Evolutionary conservation across 257 asterid genomes (phyloP), one percentile per base, ranked within the genome.

Genomic region (Gentiana dahurica): DNA sequence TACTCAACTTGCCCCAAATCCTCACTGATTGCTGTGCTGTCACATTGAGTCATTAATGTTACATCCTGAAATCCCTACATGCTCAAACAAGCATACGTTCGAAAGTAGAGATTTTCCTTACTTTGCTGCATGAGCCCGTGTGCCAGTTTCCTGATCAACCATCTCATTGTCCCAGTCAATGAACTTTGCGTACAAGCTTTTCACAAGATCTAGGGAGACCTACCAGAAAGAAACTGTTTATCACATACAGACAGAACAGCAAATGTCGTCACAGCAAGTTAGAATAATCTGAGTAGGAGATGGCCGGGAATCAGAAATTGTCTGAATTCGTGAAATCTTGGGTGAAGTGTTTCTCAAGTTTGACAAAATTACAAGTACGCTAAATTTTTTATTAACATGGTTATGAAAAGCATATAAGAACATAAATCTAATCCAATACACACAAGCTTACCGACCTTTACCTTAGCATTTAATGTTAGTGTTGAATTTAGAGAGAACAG

Each of bases 1-100:
- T 92, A 92, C 72, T 92, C 98, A 56, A 92, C 98, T 83, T 92
- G 98, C 64, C 98, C 98, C 82, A 88, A 83, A 81, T 92, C 98
- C 85, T 92, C 98, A 66, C 98, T 92, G 65, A 92, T 92, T 62
- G 97, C 97, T 75, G 95, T 85, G 91, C 98, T 92, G 95, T 71
- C 84, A 79, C 46, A 65, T 49, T 56, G 68, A 76, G 66, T 67
- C 73, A 75, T 47, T 55, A 50, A 74, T 60, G 3, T 37, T 66
- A 62, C 44, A 35, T 51, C 49, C 62, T 57, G 11, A 72, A 36
- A 45, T 4, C 45, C 38, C n/a, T 55, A 52, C 58, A 56, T 48
- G 51, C 55, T 56, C 44, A n/a, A 34, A 33, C 4, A 33, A 5
- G 15, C 46, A 68, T 34, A 33, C 33, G 33, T 43, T 57, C 41